Evolutionary conservation across 1,284 basidiomycete species (phyloP), one percentile per base, ranked within the genome.

Genomic region (Ceratobasidium sp.): DNA sequence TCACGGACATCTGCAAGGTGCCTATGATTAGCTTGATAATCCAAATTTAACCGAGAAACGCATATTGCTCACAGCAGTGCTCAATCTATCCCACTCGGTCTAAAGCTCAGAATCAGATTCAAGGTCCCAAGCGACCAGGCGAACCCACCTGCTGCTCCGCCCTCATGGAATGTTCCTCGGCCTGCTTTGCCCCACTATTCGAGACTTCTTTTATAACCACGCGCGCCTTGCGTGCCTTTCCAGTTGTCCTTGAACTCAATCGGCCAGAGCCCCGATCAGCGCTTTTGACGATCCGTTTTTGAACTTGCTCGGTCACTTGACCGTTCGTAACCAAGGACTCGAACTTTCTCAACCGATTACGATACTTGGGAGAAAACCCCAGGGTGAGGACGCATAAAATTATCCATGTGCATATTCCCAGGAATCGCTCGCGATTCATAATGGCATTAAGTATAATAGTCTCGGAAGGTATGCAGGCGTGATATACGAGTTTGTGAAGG

Each of bases 281-380:
- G 27, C 54, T 46, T 38, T 65, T 65, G 35, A 48, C 38, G 18
- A 23, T 65, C 12, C 38, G 44, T 44, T 23, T 20, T 23, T 20
- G 35, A 10, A 65, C 33, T 18, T 46, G 20, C 12, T 16, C 35
- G 12, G 6, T n/a, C 38, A 8, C 38, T 20, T 10, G 35, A 65
- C n/a, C 38, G 27, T 30, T n/a, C 62, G 33, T 20, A 5, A 44
- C 38, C 38, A 65, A 27, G 7, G 46, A 23, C 23, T 73, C 54
- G 35, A 73, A 59, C 18, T 23, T 33, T 10, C 69, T 18, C 16
- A 73, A 35, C 10, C 57, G 54, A 23, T 62, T 20, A 14, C 41
- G 57, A 57, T 73, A 73, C 18, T 73, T 73, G 35, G 55, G 38
- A 14, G 68, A 27, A 35, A 70, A 70, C 3, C 68, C 68, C 1